Base-by-base conservation (phyloP, 2,329 filamentous ascomycete species). In the Aspergillus versicolor region DNA sequence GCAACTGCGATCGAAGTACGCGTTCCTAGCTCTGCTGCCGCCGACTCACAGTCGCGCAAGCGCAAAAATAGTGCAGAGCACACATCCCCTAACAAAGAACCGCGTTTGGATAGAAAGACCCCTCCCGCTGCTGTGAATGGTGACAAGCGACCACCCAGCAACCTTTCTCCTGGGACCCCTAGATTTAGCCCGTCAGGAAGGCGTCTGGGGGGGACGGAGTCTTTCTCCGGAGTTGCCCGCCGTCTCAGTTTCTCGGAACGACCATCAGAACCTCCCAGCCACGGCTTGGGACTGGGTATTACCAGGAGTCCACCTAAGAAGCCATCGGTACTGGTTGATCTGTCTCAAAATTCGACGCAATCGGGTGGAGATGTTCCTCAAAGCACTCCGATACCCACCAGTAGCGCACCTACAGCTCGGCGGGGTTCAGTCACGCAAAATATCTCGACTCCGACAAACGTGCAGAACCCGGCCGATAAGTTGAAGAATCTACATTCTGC, bases 241-340 rank as follows among this genome's bases (percentile, higher is more conserved):
- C 63, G 51, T 9, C 42, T 57, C 19, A 67, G 60, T 43, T 60
- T 64, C 57, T 43, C 47, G 5, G 56, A 62, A 32, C 45, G 52
- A 34, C 42, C 54, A 1, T 43, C 40, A 17, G 60, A 61, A 40
- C 40, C 46, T 24, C 40, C 52, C 4, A 63, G 54, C 15, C 48
- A 48, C 19, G 66, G 65, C 22, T 54, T 70, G 17, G 69, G 66
- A 3, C 52, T 71, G 22, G 70, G 67, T 4, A 70, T 72, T 15
- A 70, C 69, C 11, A 60, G 46, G 46, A 71, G 65, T 41, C 66
- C 67, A 22, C 56, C 63, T n/a, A 60, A 59, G 44, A 68, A 65
- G 22, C 50, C 59, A 21, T 45, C 48, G 3, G 32, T 47, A 4
- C 30, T 53, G 19, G 9, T 53, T 17, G 44, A 58, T 51, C 21